phyloP scores from a whole-genome alignment of 768 basidiomycete genomes.

The Xerocomus potaroensis region DNA sequence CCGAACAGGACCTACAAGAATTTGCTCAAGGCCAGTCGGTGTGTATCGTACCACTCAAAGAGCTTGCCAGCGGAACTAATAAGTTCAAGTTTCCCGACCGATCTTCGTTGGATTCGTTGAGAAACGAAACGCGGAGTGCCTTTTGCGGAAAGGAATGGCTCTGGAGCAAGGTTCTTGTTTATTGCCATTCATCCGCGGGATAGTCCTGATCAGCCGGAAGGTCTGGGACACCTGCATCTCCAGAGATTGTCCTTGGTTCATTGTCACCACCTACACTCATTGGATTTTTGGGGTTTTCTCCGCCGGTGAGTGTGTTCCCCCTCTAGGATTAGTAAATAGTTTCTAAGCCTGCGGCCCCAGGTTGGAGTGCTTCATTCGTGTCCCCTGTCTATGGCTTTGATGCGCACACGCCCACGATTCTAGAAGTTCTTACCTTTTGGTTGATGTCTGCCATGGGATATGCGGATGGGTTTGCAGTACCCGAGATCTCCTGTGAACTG shows the following conservation, averaged over 20 bases:
- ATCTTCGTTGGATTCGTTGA: slow-evolving; percentile 3
- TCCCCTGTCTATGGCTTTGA: slow-evolving; percentile 42
- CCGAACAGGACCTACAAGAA: slow-evolving; percentile 30
- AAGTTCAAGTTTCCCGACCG: slow-evolving; percentile 17
- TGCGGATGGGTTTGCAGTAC: slow-evolving; percentile 28
- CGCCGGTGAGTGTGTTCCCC: slow-evolving; percentile 24
- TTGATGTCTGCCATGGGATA: slow-evolving; percentile 47
- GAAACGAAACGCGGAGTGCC: slow-evolving; percentile 6
- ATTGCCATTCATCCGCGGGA: background rate
- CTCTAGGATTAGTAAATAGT: background rate
- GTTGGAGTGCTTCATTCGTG: slow-evolving; percentile 51
- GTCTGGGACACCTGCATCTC: slow-evolving; percentile 38
- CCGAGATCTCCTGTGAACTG: slow-evolving; percentile 21
- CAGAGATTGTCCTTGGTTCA: slow-evolving; percentile 35
- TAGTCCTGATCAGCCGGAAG: slow-evolving; percentile 19
- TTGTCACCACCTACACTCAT: slow-evolving; percentile 40
- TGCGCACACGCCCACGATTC: slow-evolving; percentile 41
- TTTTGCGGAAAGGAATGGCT: slow-evolving; percentile 41
- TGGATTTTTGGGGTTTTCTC: slow-evolving; percentile 45
- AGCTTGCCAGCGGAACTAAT: slow-evolving; percentile 1
- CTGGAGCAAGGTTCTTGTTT: slow-evolving; percentile 47
- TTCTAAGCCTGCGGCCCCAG: slow-evolving; percentile 29
- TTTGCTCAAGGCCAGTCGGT: slow-evolving; percentile 28
- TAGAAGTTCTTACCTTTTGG: slow-evolving; percentile 54
- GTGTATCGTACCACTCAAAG: background rate